Evolutionary conservation across 2,329 filamentous ascomycete genomes (phyloP), one percentile per base, ranked within the genome.

Genomic region (Aspergillus unguis): DNA sequence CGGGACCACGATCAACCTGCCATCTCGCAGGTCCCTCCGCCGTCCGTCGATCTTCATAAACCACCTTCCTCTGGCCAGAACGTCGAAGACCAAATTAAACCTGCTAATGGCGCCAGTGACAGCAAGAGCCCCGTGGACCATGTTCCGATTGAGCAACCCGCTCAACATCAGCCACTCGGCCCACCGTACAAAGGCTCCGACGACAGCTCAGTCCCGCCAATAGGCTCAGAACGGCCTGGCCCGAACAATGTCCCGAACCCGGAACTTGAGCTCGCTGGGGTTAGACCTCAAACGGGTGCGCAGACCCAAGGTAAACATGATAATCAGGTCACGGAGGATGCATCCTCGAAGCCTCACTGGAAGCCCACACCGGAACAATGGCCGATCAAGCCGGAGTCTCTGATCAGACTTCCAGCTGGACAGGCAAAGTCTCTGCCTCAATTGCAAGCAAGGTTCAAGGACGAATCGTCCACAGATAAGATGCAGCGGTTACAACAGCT

Each of bases 331-430:
- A 58, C 62, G 52, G 59, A 65, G 28, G 29, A 58, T 43, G 55
- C 58, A 6, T 61, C 59, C 25, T 58, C 66, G 23, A 64, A 68
- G 7, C 71, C 85, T 29, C 86, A 91, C 63, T 97, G 92, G 92
- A 74, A 75, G 51, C 90, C 86, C 68, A 79, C 83, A 57, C 75
- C 78, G 3, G 90, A 95, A 68, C 80, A 87, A 65, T 97, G 88
- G 71, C 92, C 94, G 0, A 73, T 97, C 2, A 77, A 85, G 6
- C 71, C 80, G 3, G 82, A 85, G 53, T 85, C 87, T 17, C 76
- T 95, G 50, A 91, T 92, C 53, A 77, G 78, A 41, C 78, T 97
- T 29, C 94, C 94, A 1, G 86, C 84, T 1, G 88, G 85, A 38
- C 79, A 79, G 27, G 80, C 90, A 2, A 85, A 84, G 63, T 61